Conservation (phyloP, 2,329 filamentous ascomycete species). For the Fusarium sp. region DNA sequence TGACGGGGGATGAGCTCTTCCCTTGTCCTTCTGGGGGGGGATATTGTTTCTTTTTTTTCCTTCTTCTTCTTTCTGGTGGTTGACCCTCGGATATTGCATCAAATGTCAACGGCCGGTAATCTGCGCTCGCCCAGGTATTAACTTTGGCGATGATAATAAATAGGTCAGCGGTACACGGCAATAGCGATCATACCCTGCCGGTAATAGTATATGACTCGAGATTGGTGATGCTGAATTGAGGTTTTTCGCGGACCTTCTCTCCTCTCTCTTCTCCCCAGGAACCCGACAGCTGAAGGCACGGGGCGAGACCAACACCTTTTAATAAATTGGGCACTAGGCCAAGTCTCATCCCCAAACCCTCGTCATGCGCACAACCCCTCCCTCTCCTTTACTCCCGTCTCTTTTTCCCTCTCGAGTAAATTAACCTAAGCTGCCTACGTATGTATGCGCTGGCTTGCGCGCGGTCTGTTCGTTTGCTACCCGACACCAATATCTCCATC, state of each 20-base stretch:
- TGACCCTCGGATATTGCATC: constrained; percentile 1
- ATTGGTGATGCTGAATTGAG: neutral
- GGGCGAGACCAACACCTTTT: constrained; percentile 19
- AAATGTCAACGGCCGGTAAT: constrained; percentile 32
- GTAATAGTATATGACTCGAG: neutral
- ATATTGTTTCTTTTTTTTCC: neutral
- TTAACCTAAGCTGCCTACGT: neutral
- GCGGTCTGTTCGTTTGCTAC: constrained; percentile 8
- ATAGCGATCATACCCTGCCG: neutral
- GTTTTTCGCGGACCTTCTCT: neutral
- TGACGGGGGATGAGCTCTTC: neutral
- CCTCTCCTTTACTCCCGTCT: neutral
- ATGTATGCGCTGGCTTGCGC: neutral
- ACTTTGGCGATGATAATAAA: neutral
- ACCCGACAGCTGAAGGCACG: neutral
- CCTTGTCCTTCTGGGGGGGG: neutral
- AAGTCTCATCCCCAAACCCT: constrained; percentile 26
- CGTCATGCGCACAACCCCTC: constrained; percentile 20
- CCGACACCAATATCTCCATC: constrained; percentile 33
- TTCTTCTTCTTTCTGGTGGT: constrained; percentile 3
- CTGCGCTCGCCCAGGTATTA: constrained; percentile 34
- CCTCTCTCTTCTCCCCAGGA: neutral
- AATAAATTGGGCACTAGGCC: constrained; percentile 10
- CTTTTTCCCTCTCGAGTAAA: neutral
- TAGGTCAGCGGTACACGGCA: neutral